Base-by-base conservation (phyloP, 331 rosid species). In the Cydonia oblonga region DNA sequence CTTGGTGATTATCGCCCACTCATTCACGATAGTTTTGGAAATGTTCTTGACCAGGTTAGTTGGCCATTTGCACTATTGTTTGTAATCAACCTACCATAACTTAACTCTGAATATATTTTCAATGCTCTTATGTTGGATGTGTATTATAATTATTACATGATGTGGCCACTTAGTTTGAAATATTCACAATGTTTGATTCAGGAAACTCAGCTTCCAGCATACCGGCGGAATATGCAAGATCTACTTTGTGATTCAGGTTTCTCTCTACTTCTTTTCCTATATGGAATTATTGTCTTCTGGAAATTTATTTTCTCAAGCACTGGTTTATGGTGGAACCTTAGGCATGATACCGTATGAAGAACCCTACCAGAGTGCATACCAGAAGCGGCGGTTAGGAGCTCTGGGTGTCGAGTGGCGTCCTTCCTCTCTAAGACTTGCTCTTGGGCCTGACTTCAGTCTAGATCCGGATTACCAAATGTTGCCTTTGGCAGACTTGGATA, bases 1-100 rank as follows among this genome's bases (percentile, higher is more conserved):
- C 99, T 95, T 59, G 99, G 99, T 81, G 98, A 95, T 89, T 95
- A 86, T 84, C 97, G 96, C 73, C 98, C 98, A 53, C 86, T 95
- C 76, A 78, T 89, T 81, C 97, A 91, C 76, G 98, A 95, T 81
- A 82, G 82, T 67, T 78, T 84, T 69, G 97, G 98, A 64, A 86
- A 90, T 87, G 96, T 86, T 76, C 79, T 95, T 76, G 98, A 95
- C 80, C 97, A 88, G 96, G 98, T 95, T 80, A 74, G 92, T 76
- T 78, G 76, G 72, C 74, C 51, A 30, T 66, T 51, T 29, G 38
- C 25, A 23, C 35, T 53, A 7, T 67, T 16, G 49, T 19, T 62
- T 30, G 51, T 18, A 7, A 60, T 33, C 38, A 19, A 70, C 74
- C 11, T 33, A 16, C 9, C 52, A 14, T 23, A 70, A 70, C 20